Conservation (phyloP, 352 stramenopile species). For the Phytopythium chamaehyphon region DNA sequence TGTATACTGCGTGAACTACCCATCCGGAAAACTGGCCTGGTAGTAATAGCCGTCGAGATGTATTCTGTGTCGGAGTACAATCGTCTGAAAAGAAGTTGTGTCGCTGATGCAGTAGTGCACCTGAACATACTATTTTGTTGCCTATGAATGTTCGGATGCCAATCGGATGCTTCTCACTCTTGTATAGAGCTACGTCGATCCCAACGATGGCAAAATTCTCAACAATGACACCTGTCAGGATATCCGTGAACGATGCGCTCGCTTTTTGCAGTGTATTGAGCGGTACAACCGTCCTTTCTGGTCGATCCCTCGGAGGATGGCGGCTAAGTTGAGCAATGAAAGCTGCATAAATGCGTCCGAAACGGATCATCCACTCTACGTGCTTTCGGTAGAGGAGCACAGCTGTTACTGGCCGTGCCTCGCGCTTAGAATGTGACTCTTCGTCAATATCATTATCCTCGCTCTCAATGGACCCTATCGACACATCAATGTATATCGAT, state of each 20-base stretch:
- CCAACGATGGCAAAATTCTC: conserved; percentile 59
- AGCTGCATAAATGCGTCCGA: conserved; percentile 42
- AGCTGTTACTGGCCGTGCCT: conserved; percentile 49
- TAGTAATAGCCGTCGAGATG: conserved; percentile 19
- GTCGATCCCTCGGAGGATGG: not conserved
- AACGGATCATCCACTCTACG: conserved; percentile 69
- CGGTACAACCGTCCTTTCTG: too few relatives aligned
- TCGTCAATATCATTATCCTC: not conserved
- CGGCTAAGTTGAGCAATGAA: not conserved
- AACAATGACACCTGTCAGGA: conserved; percentile 42
- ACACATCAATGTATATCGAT: conserved; percentile 42
- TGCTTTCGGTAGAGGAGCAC: conserved; percentile 74
- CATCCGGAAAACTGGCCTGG: conserved; percentile 18
- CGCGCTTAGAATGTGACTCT: conserved; percentile 28
- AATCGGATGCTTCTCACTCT: conserved; percentile 60
- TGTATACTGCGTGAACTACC: conserved; percentile 39
- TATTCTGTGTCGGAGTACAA: not conserved
- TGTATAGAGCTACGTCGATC: conserved; percentile 66
- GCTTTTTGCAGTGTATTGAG: too few relatives aligned
- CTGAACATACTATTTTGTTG: conserved; percentile 44
- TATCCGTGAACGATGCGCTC: conserved; percentile 8
- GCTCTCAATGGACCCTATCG: conserved; percentile 13
- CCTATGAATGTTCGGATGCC: conserved; percentile 70
- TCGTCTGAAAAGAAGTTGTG: conserved; percentile 19
- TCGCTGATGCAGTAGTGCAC: conserved; percentile 27